Evolutionary conservation across 1,139 yeast genomes (phyloP).

Genomic region (Debaryomycetaceae sp.): DNA sequence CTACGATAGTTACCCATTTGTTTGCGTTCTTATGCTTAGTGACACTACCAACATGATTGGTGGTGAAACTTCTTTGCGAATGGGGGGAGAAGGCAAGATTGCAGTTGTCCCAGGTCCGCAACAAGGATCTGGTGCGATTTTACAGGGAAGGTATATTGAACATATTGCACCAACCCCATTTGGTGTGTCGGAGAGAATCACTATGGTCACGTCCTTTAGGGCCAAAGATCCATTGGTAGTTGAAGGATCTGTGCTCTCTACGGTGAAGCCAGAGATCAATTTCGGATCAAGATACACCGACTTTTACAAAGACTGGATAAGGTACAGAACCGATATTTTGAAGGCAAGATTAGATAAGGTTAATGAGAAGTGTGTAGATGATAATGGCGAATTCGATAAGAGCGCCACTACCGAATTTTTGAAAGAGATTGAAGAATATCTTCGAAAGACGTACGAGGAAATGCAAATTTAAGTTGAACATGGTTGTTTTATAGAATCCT

Average conservation of each 20-base stretch:
- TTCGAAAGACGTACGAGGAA: slow-evolving; percentile 41
- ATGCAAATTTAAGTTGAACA: slow-evolving; percentile 34
- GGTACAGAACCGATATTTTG: slow-evolving; percentile 40
- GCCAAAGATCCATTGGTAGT: slow-evolving; percentile 24
- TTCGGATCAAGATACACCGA: slow-evolving; percentile 30
- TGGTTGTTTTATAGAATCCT: background rate
- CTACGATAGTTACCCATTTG: slow-evolving; percentile 56
- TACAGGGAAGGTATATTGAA: slow-evolving; percentile 52
- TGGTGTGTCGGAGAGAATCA: slow-evolving; percentile 53
- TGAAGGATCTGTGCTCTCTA: slow-evolving; percentile 29
- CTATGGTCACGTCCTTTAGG: slow-evolving; percentile 43
- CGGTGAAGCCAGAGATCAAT: slow-evolving; percentile 39
- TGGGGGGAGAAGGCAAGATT: slow-evolving; percentile 37
- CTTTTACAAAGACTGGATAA: slow-evolving; percentile 37
- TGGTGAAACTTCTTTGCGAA: slow-evolving; percentile 54
- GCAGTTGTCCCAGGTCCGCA: slow-evolving; percentile 51
- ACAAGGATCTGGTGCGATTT: slow-evolving; percentile 50
- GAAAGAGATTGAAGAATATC: slow-evolving; percentile 37
- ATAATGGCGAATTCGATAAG: slow-evolving; percentile 35
- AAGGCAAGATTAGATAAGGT: slow-evolving; percentile 31
- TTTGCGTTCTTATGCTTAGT: slow-evolving; percentile 60
- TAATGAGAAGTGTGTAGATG: slow-evolving; percentile 16
- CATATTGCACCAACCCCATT: slow-evolving; percentile 57
- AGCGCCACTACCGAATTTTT: slow-evolving; percentile 30
- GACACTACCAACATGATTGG: slow-evolving; percentile 57